Evolutionary conservation across 164 flowering plant species (phyloP).

Genomic region (Akebia trifoliata): DNA sequence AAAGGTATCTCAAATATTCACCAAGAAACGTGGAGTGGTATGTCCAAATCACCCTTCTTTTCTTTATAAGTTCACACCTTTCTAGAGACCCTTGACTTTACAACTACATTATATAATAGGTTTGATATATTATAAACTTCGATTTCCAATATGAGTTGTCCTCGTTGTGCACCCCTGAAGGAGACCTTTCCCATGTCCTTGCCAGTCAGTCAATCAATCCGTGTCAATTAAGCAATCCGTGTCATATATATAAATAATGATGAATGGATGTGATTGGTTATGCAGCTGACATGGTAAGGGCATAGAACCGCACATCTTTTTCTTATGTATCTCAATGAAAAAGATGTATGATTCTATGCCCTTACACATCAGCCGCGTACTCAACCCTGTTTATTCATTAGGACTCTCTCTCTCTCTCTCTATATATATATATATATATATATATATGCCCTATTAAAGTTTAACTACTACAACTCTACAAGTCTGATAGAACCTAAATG

Average conservation of each 20-base stretch:
- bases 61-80: neutral
- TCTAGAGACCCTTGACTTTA: conserved; percentile 22
- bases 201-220: conserved; percentile 24
- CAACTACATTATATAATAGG: conserved; percentile 2
- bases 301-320: no score
- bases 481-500: neutral
- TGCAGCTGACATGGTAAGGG: no score
- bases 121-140: neutral
- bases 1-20: no score
- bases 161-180: conserved; percentile 24
- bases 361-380: no score
- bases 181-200: conserved; percentile 21
- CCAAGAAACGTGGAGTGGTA: no score
- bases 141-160: conserved; percentile 27
- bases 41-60: neutral
- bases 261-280: no score
- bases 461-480: neutral
- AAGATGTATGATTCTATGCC: no score
- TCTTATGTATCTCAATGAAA: no score
- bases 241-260: conserved; percentile 17
- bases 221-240: conserved; percentile 25
- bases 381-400: no score
- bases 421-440: no score
- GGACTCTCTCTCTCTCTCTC: no score
- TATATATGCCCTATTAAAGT: no score